Conservation (phyloP, 306 rosid genomes). For the Trichosanthes truncata region DNA sequence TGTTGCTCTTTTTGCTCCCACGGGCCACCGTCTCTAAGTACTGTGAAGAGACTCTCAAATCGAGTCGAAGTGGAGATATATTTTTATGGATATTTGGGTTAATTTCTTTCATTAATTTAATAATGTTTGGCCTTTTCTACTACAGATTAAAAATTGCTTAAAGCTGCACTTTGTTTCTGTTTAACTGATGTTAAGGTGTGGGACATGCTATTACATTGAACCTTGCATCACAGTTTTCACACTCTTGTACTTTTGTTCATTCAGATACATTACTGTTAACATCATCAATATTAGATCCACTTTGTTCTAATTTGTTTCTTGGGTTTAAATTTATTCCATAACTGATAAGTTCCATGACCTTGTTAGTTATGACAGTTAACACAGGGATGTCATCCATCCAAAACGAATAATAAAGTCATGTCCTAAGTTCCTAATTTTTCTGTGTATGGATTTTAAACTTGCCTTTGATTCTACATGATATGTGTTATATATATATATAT, state of each 20-base stretch:
- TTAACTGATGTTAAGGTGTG: not conserved
- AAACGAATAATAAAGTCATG: not conserved
- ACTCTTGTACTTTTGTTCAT: not conserved
- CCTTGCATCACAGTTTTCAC: not conserved
- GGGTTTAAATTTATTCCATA: not conserved
- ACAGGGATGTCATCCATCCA: not conserved
- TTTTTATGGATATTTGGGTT: not conserved
- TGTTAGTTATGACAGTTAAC: not conserved
- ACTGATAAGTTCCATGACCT: not conserved
- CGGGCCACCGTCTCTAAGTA: not conserved
- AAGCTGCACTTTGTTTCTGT: not conserved
- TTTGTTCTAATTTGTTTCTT: not conserved
- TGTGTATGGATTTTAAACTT: not conserved
- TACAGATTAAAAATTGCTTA: not conserved
- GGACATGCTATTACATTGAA: not conserved
- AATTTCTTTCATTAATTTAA: not conserved
- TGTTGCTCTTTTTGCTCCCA: not conserved
- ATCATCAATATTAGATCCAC: not conserved
- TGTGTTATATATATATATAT: not conserved
- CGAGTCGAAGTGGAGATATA: not conserved
- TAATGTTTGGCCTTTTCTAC: not conserved
- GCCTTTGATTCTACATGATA: not conserved
- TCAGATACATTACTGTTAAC: not conserved
- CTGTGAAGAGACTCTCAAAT: not conserved
- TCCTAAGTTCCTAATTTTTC: not conserved